Conservation (phyloP, 257 asterid species). For the Thymus mandschuricus region DNA sequence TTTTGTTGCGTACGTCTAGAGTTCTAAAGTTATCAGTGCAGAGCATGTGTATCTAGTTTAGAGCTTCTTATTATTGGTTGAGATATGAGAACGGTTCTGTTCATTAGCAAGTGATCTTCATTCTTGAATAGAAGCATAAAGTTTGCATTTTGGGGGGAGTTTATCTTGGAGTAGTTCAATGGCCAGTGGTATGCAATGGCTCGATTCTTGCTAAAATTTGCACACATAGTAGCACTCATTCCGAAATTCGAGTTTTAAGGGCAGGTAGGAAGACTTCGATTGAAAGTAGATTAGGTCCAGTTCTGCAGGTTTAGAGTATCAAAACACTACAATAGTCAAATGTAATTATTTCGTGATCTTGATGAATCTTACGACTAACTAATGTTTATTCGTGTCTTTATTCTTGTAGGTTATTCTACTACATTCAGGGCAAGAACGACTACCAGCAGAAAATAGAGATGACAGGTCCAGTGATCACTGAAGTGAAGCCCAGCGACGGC, state of each 20-base stretch:
- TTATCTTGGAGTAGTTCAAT: neutral
- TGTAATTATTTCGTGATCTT: neutral
- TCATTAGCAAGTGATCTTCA: neutral
- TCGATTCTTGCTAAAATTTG: neutral
- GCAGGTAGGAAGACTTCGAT: neutral
- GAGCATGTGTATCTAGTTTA: neutral
- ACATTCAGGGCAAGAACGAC: slow-evolving; percentile 74
- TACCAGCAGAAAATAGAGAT: slow-evolving; percentile 62
- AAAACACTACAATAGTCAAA: neutral
- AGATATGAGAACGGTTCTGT: neutral
- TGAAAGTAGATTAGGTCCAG: too few relatives aligned
- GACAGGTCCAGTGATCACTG: slow-evolving; percentile 81
- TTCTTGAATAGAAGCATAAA: neutral
- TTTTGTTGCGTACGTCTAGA: neutral
- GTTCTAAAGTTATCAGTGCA: neutral
- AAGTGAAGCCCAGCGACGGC: slow-evolving; percentile 81
- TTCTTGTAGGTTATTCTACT: slow-evolving; percentile 57
- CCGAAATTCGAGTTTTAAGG: neutral
- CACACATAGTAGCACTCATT: neutral
- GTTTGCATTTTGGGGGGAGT: neutral
- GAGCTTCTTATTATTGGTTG: neutral
- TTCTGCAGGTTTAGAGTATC: neutral
- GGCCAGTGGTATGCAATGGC: neutral
- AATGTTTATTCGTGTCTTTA: neutral
- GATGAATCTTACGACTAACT: slow-evolving; percentile 1